Percentiles rank a stretch among this genome's conserved stretches.
Conservation (phyloP, 805 yeast genomes). For the Pichia pseudocactophila region DNA sequence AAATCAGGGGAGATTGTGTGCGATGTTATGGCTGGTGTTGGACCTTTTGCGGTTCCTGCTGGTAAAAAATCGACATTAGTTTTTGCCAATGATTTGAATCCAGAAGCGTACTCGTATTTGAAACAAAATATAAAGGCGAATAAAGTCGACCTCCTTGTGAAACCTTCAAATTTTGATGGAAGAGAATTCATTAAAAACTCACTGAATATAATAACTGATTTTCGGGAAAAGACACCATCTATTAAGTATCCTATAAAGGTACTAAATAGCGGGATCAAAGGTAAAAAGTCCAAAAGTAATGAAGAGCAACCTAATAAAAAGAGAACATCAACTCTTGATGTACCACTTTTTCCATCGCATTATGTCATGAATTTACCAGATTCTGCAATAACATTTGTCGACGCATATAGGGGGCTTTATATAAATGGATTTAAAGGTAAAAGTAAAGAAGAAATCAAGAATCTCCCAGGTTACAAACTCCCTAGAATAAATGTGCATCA, state of each 20-base stretch:
- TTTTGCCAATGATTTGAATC: conserved; percentile 89
- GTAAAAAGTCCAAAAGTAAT: conserved; percentile 4
- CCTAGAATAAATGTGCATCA: conserved; percentile 86
- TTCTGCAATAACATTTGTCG: conserved; percentile 74
- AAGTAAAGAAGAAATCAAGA: conserved; percentile 27
- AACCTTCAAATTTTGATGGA: conserved; percentile 71
- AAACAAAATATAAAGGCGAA: conserved; percentile 54
- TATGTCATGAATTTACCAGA: conserved; percentile 97
- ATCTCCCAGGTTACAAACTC: conserved; percentile 41
- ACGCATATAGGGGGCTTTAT: conserved; percentile 70
- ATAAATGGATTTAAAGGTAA: conserved; percentile 29
- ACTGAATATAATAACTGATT: conserved; percentile 41
- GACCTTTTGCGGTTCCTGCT: conserved; percentile 96
- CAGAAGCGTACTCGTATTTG: conserved; percentile 70
- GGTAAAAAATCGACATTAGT: conserved; percentile 75
- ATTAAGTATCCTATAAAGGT: conserved; percentile 33
- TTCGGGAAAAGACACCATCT: conserved; percentile 29
- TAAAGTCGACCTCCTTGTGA: conserved; percentile 50
- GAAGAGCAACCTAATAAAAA: conserved; percentile 20
- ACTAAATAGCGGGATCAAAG: conserved; percentile 18
- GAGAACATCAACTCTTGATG: conserved; percentile 20
- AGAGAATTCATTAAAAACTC: conserved; percentile 65
- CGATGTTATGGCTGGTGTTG: conserved; percentile 98
- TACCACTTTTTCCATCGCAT: conserved; percentile 55
- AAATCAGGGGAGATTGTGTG: conserved; percentile 71